Evolutionary conservation across 371 early-diverging fungal genomes (phyloP), one percentile per base, ranked within the genome.

Genomic region (Amoeboaphelidium occidentale): DNA sequence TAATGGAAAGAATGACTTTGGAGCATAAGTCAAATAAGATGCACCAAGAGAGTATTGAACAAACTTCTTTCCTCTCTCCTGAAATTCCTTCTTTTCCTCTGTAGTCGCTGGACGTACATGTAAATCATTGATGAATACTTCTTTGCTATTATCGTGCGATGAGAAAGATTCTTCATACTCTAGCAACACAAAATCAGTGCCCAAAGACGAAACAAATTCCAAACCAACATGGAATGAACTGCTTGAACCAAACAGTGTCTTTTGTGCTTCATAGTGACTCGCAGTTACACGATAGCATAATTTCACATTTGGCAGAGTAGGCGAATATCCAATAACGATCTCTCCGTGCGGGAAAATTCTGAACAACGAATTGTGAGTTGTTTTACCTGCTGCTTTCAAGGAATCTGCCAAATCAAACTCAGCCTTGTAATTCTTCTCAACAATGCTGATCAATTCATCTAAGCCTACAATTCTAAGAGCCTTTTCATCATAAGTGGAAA

Each of bases 201-300:
- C 68, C n/a, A 66, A 24, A 23, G 61, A 17, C 25, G 52, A 60
- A 17, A 62, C 27, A 28, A 44, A 58, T 47, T 67, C 63, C 17
- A 67, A 43, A 23, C 39, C 48, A 25, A 65, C 20, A 42, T 60
- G 53, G 50, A 66, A 67, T 28, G 48, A 44, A 47, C 55, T 58
- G 44, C 64, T 61, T 10, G 48, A 53, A 2, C 62, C 58, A 28
- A 67, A 55, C 28, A 67, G 45, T 23, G 64, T 57, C 25, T 53
- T 28, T 28, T 53, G 44, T 23, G 60, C 68, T 47, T 66, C 60
- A 49, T 53, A 67, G 50, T 56, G 57, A 13, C 28, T 23, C 42
- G 54, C 39, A 27, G 21, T 22, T 24, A 67, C 62, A 42, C 26
- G 39, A 32, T 32, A 32, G 17, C 39, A 32, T 17, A 32, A 32